These are phyloP conservation scores for Lachnellula subtilissima DNA, from an alignment of 2,329 filamentous ascomycete species.

Conservation along the genomic window DNA sequence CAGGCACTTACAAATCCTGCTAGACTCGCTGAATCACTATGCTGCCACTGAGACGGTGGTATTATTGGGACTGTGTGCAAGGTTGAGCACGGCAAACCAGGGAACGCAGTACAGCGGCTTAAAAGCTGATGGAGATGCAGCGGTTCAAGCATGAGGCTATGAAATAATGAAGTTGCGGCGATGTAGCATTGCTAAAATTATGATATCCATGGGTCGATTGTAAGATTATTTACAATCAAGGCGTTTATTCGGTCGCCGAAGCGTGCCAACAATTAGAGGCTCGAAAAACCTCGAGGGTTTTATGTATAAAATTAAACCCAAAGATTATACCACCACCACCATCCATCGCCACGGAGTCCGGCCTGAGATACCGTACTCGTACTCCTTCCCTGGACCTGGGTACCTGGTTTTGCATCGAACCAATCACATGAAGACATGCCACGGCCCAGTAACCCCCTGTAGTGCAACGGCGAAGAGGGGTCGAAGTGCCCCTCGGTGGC, in stretches of 20 bases:
- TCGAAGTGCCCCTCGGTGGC: neutral
- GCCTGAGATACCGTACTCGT: too few species aligned
- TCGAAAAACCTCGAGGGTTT: neutral
- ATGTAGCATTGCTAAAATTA: neutral
- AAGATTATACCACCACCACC: too few species aligned
- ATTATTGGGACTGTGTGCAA: neutral
- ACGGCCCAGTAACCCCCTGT: neutral
- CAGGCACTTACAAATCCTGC: neutral
- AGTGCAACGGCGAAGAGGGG: neutral
- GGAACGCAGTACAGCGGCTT: neutral
- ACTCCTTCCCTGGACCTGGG: too few species aligned
- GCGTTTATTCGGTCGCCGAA: neutral
- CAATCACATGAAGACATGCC: neutral
- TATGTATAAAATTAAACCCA: too few species aligned
- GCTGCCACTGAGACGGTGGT: neutral
- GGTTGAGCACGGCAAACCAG: neutral
- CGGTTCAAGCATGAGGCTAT: neutral
- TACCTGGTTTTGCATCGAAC: neutral
- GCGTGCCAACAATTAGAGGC: neutral
- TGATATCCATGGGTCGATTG: slow-evolving; percentile 5
- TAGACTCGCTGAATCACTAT: neutral
- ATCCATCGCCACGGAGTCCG: too few species aligned
- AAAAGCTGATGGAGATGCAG: neutral
- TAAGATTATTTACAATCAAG: neutral
- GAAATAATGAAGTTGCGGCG: neutral